A percentile compares a stretch with the other conserved stretches of the same genome.
Evolutionary conservation across 345 rosid species (phyloP).

Genomic region (Bruguiera gymnorhiza): DNA sequence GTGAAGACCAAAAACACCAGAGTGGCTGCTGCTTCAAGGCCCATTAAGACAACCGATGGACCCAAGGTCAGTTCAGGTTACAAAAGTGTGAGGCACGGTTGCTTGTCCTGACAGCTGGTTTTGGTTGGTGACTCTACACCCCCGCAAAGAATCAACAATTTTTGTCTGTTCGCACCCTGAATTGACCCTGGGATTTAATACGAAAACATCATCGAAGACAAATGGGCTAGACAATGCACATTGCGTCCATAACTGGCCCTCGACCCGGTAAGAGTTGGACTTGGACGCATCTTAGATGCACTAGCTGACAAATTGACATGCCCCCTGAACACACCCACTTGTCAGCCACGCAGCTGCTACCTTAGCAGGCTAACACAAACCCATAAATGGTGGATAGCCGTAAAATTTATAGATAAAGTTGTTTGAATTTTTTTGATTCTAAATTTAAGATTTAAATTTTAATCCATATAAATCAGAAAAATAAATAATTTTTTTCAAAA

Average conservation of each 20-base stretch:
- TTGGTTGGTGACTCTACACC: constrained; percentile 11
- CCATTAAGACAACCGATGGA: constrained; percentile 8
- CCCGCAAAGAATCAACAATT: neutral
- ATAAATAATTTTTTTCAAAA: too few species aligned
- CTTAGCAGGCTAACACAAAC: too few species aligned
- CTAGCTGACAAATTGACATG: neutral
- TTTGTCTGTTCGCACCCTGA: neutral
- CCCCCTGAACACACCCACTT: neutral
- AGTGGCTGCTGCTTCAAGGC: constrained; percentile 16
- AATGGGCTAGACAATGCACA: neutral
- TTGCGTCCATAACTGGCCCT: too few species aligned
- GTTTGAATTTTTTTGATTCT: too few species aligned
- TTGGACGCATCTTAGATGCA: neutral
- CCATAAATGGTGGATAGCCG: too few species aligned
- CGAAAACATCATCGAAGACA: neutral
- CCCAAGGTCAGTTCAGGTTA: neutral
- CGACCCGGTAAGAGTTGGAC: constrained; percentile 8
- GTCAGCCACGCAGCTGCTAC: too few species aligned
- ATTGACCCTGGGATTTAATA: neutral
- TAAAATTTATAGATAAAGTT: too few species aligned
- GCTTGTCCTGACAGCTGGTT: constrained; percentile 6
- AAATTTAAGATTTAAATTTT: too few species aligned
- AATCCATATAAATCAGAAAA: too few species aligned
- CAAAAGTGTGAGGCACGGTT: neutral
- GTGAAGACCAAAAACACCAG: constrained; percentile 10